phyloP scores from a whole-genome alignment of 108 stramenopile genomes.

The Fistulifera pelliculosa region DNA sequence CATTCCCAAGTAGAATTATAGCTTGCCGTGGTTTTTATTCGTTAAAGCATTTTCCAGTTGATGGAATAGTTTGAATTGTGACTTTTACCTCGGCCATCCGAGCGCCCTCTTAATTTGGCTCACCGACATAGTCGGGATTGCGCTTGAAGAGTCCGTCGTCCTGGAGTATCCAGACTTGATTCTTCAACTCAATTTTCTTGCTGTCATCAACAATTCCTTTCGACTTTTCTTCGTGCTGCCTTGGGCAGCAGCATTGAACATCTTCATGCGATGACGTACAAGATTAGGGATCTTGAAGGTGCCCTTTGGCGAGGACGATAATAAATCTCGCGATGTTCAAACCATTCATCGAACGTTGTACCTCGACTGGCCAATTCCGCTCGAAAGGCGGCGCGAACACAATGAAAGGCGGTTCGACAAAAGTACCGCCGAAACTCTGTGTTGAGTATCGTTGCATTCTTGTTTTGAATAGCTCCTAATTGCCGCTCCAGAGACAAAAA shows the following conservation, averaged over 20 bases:
- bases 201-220: not conserved
- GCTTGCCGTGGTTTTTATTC: too few relatives aligned
- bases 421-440: not conserved
- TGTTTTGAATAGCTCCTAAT: not conserved
- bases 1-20: too few relatives aligned
- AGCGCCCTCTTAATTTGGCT: too few relatives aligned
- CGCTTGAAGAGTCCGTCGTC: not conserved
- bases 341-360: not conserved
- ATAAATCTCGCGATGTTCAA: not conserved
- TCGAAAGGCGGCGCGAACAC: not conserved
- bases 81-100: too few relatives aligned
- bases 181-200: not conserved
- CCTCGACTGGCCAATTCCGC: not conserved
- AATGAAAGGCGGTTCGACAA: not conserved
- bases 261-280: not conserved
- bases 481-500: conserved; percentile 2
- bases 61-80: too few relatives aligned
- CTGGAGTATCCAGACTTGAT: not conserved
- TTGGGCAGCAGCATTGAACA: not conserved
- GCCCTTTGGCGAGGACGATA: not conserved
- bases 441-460: not conserved
- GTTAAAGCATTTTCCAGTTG: too few relatives aligned
- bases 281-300: not conserved
- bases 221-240: not conserved
- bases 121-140: conserved; percentile 1